These are phyloP conservation scores for Penicillium sclerotigenum DNA, from an alignment of 2,329 filamentous ascomycete species.

Conservation along the genomic window DNA sequence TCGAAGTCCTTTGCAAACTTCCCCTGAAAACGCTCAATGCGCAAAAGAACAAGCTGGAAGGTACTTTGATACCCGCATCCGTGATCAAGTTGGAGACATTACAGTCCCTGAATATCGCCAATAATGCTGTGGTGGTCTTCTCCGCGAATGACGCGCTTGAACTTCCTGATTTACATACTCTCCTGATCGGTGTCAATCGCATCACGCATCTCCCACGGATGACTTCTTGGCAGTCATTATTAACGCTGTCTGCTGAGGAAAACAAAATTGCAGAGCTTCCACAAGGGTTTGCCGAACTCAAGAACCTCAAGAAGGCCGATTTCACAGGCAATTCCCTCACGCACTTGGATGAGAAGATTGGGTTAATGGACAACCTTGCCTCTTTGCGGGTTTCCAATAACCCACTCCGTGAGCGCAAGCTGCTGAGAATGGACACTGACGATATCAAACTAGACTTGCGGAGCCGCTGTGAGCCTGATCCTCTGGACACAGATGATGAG, in stretches of 20 bases:
- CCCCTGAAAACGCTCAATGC: conserved; percentile 71
- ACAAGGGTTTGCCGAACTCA: conserved; percentile 65
- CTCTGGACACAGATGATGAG: conserved; percentile 38
- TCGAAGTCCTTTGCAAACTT: conserved; percentile 64
- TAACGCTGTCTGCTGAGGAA: conserved; percentile 73
- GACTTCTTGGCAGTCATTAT: conserved; percentile 67
- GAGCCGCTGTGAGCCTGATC: conserved; percentile 58
- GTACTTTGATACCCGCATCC: conserved; percentile 64
- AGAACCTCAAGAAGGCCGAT: conserved; percentile 71
- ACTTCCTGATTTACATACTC: conserved; percentile 68
- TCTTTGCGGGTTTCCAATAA: conserved; percentile 82
- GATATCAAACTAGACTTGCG: conserved; percentile 74
- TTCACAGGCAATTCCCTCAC: conserved; percentile 82
- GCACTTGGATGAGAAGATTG: conserved; percentile 70
- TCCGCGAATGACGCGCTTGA: conserved; percentile 52
- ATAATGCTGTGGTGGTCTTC: conserved; percentile 65
- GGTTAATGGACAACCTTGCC: conserved; percentile 72
- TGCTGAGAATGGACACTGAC: conserved; percentile 73
- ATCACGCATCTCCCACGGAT: conserved; percentile 71
- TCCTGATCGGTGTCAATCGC: conserved; percentile 79
- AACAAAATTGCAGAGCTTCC: conserved; percentile 78
- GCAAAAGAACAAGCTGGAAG: conserved; percentile 74
- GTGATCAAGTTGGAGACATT: conserved; percentile 61
- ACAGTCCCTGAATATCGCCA: conserved; percentile 72
- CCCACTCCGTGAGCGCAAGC: conserved; percentile 82